Percentiles rank a stretch among this genome's conserved stretches.
phyloP scores from a whole-genome alignment of 1,284 basidiomycete species.

The Boletellus deceptivus region DNA sequence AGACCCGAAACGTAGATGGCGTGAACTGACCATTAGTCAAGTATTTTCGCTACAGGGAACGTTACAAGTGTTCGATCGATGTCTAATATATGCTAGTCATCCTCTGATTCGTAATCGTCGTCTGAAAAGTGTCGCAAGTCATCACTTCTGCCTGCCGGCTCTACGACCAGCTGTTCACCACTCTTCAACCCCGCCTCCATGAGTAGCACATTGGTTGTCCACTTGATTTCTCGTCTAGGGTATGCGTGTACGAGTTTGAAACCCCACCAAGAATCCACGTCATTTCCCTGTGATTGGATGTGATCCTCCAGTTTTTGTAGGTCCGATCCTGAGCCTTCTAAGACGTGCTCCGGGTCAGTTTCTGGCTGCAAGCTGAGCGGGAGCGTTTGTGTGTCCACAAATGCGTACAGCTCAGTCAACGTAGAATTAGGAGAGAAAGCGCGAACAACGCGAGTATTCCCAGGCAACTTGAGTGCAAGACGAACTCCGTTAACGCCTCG shows the following conservation, averaged over 20 bases:
- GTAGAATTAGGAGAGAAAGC: conserved; percentile 52
- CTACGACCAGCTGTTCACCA: conserved; percentile 72
- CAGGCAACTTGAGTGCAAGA: conserved; percentile 67
- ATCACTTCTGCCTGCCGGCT: conserved; percentile 38
- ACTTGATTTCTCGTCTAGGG: conserved; percentile 64
- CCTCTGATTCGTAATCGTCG: conserved; percentile 63
- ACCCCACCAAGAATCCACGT: conserved; percentile 59
- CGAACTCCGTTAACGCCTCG: conserved; percentile 41
- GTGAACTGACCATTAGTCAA: too few species aligned
- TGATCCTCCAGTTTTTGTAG: conserved; percentile 44
- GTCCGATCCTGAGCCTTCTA: conserved; percentile 33
- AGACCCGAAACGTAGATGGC: too few species aligned
- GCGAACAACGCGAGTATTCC: conserved; percentile 58
- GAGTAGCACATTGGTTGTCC: conserved; percentile 43
- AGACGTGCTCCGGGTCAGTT: conserved; percentile 45
- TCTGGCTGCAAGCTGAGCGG: conserved; percentile 35
- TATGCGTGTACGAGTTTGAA: conserved; percentile 72
- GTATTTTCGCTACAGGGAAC: too few species aligned
- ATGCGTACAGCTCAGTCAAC: conserved; percentile 66
- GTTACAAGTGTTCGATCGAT: too few species aligned
- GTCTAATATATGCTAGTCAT: conserved; percentile 36
- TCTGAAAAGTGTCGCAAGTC: conserved; percentile 25
- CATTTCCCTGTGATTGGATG: conserved; percentile 31
- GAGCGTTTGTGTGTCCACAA: conserved; percentile 58
- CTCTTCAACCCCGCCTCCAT: conserved; percentile 55